Base-by-base conservation (phyloP, 106 monocot genomes). In the Acorus gramineus region DNA sequence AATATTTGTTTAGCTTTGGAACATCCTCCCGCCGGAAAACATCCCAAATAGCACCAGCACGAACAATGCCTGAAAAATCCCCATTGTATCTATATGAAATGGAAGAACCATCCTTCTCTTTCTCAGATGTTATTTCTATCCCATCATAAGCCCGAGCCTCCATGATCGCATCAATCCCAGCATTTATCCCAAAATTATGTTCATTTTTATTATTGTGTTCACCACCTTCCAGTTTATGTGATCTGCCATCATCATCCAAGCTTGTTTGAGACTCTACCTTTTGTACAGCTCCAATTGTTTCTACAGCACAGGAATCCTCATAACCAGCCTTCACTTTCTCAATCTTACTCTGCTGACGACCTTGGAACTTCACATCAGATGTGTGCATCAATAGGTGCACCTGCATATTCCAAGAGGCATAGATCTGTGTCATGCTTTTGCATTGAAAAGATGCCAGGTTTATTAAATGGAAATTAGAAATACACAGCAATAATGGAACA, bases 21-120 rank as follows among this genome's bases (percentile, higher is more conserved):
- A 91, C 78, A 83, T 96, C 96, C 67, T 96, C 76, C 55, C 85
- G 68, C 11, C 80, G 78, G 74, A 91, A 91, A 68, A 96, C 80
- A 85, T 91, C 91, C 96, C 96, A 96, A 72, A 85, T 62, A 59
- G 83, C 81, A 70, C 81, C 87, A 53, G 73, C 71, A 67, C 11
- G 28, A 54, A 51, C 56, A 66, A 66, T 76, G 49, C 65, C 76
- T 51, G 52, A 45, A 76, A 50, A n/a, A 46, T 61, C 51, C 11
- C 13, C 10, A 44, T 14, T 6, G 50, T 55, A 47, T 14, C 42
- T 71, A 1, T 47, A 50, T 48, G 51, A 28, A 7, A 4, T 11
- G 10, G 11, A 54, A 45, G 53, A 71, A 50, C 64, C 52, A 42
- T 13, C 64, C 56, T 64, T 77, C 56, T 56, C 68, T 60, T 8